phyloP scores from a whole-genome alignment of 371 early-diverging fungal genomes.

The Mucor piriformis region DNA sequence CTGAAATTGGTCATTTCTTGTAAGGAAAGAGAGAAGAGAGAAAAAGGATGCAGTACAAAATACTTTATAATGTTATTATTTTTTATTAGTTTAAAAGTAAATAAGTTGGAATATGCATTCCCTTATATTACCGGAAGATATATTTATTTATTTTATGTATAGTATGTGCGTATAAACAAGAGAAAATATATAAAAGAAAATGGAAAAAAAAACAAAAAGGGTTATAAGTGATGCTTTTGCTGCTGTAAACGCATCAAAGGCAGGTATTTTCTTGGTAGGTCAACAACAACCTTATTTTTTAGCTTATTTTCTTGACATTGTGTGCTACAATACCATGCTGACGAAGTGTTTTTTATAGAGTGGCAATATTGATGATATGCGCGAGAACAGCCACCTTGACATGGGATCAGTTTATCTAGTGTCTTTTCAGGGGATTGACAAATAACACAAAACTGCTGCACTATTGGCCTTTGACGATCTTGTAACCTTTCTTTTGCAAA shows the following conservation, averaged over 20 bases:
- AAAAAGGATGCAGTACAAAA: not conserved
- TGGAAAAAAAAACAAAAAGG: not conserved
- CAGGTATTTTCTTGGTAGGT: constrained; percentile 57
- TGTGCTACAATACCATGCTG: constrained; percentile 67
- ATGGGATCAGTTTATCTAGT: constrained; percentile 23
- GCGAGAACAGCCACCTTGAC: constrained; percentile 43
- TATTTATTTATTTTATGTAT: constrained; percentile 2
- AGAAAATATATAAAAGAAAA: not conserved
- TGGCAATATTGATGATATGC: constrained; percentile 44
- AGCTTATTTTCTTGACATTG: constrained; percentile 61
- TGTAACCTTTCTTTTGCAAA: constrained; percentile 31
- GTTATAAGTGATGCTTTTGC: not conserved
- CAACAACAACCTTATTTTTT: constrained; percentile 50
- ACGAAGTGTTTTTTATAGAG: constrained; percentile 39
- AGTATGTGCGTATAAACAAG: constrained; percentile 2
- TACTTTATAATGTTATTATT: constrained; percentile 5
- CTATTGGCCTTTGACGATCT: constrained; percentile 40
- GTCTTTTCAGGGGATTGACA: constrained; percentile 31
- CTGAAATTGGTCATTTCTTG: constrained; percentile 6
- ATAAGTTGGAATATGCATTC: constrained; percentile 7
- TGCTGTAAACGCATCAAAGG: constrained; percentile 37
- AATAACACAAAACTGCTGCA: constrained; percentile 38
- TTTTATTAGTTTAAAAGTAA: constrained; percentile 11
- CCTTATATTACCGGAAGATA: constrained; percentile 1
- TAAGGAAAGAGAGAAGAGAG: not conserved